phyloP scores from a whole-genome alignment of 2,329 filamentous ascomycete genomes.

The Penicillium crustosum region DNA sequence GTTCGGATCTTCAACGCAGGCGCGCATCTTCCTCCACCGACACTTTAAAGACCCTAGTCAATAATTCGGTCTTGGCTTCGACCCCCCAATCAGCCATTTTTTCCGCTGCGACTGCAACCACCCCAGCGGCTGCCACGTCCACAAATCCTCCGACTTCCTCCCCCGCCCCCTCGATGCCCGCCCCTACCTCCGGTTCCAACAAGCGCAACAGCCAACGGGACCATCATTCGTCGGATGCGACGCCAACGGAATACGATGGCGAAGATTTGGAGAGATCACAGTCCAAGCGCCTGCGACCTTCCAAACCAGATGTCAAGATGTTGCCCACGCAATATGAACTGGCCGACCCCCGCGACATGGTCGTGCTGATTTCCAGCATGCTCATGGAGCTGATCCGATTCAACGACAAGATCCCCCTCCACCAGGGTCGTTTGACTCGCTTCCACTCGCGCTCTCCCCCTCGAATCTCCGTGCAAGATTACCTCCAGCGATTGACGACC shows the following conservation, averaged over 20 bases:
- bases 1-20: conserved; percentile 35
- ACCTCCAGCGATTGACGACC: conserved; percentile 85
- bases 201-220: conserved; percentile 38
- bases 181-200: conserved; percentile 32
- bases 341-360: conserved; percentile 81
- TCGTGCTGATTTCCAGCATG: conserved; percentile 91
- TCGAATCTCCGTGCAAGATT: conserved; percentile 91
- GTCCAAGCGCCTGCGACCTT: conserved; percentile 49
- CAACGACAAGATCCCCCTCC: conserved; percentile 83
- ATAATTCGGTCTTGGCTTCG: conserved; percentile 20
- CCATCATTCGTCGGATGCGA: conserved; percentile 23
- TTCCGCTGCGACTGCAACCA: conserved; percentile 13
- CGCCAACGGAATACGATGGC: conserved; percentile 21
- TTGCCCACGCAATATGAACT: conserved; percentile 72
- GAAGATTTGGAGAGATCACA: conserved; percentile 34
- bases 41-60: conserved; percentile 7
- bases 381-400: conserved; percentile 89
- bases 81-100: conserved; percentile 17
- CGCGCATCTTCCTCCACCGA: conserved; percentile 32
- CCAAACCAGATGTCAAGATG: conserved; percentile 51
- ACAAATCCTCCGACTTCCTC: conserved; percentile 21
- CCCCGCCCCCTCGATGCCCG: conserved; percentile 32
- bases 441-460: conserved; percentile 92
- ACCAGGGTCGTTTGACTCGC: conserved; percentile 81
- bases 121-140: conserved; percentile 15